These are phyloP conservation scores for Kazachstania psychrophila DNA, from an alignment of 805 yeast genomes.

Conservation along the genomic window DNA sequence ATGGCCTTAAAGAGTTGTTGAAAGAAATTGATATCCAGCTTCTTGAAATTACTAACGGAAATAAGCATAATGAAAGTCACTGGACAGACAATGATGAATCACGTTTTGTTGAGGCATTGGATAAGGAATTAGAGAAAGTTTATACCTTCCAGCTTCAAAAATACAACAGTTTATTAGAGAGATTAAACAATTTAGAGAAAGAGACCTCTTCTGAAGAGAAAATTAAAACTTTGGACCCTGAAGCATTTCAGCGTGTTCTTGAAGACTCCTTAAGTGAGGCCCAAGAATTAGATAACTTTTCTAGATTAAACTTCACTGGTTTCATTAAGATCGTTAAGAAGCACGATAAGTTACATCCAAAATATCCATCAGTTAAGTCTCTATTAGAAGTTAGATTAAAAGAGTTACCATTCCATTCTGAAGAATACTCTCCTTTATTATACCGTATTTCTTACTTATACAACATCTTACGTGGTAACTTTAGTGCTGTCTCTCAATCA, in stretches of 20 bases:
- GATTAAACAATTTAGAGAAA: slow-evolving; percentile 55
- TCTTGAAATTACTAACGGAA: slow-evolving; percentile 25
- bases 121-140: slow-evolving; percentile 65
- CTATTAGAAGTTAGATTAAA: slow-evolving; percentile 79
- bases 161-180: slow-evolving; percentile 58
- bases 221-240: slow-evolving; percentile 43
- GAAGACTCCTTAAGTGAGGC: slow-evolving; percentile 70
- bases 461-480: slow-evolving; percentile 65
- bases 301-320: slow-evolving; percentile 89
- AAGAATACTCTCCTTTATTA: slow-evolving; percentile 86
- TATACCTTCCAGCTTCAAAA: slow-evolving; percentile 60
- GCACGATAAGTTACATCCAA: slow-evolving; percentile 84
- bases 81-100: slow-evolving; percentile 72
- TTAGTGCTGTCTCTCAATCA: slow-evolving; percentile 28
- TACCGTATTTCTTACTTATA: slow-evolving; percentile 75
- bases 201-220: slow-evolving; percentile 37
- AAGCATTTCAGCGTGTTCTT: slow-evolving; percentile 52
- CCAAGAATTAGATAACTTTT: slow-evolving; percentile 80
- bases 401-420: slow-evolving; percentile 84
- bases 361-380: slow-evolving; percentile 78
- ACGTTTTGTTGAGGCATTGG: slow-evolving; percentile 55
- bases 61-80: slow-evolving; percentile 15
- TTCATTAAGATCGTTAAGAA: slow-evolving; percentile 90
- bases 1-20: slow-evolving; percentile 51
- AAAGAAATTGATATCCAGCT: slow-evolving; percentile 67